Evolutionary conservation across 805 yeast species (phyloP), one percentile per base, ranked within the genome.

Genomic region (Metschnikowia arizonensis): DNA sequence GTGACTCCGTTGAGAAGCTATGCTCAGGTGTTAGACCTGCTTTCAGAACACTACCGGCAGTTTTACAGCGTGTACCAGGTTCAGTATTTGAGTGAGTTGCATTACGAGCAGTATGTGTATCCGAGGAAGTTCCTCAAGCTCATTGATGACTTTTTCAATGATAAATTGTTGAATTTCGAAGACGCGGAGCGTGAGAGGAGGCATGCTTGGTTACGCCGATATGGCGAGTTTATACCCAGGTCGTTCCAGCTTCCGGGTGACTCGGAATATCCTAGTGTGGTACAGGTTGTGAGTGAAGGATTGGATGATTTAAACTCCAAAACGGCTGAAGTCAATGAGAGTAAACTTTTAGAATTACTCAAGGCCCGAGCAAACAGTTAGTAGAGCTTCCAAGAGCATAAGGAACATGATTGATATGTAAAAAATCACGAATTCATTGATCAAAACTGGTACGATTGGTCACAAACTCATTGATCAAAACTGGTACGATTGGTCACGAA

Each of bases 231-330:
- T 44, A 68, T 71, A 11, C 76, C 76, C 4, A 61, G 58, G 42
- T 69, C 66, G 40, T 67, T 71, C 49, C 52, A 48, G 36, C 54
- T 71, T 1, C 74, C 74, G 1, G 74, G 73, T 1, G 72, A 65
- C 24, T 38, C 42, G 24, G 57, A 54, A 33, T 66, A 65, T 49
- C 76, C 76, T 1, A 49, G 58, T 5, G 64, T 71, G 18, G 66
- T 66, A 43, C 73, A 70, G 56, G 68, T 71, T 5, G 52, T 68
- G 14, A 71, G 75, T 18, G 74, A 71, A 40, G 74, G 75, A 1
- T 48, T 71, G 35, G 72, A 68, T 9, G 64, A 55, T 24, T 42
- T 56, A 21, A 45, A 52, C 23, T 5, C 34, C 12, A 33, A 18
- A 3, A 29, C 42, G 5, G 39, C 50, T 7, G 46, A 40, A 4